Conservation (phyloP, 2,329 filamentous ascomycete genomes). For the Cordyceps farinosa region DNA sequence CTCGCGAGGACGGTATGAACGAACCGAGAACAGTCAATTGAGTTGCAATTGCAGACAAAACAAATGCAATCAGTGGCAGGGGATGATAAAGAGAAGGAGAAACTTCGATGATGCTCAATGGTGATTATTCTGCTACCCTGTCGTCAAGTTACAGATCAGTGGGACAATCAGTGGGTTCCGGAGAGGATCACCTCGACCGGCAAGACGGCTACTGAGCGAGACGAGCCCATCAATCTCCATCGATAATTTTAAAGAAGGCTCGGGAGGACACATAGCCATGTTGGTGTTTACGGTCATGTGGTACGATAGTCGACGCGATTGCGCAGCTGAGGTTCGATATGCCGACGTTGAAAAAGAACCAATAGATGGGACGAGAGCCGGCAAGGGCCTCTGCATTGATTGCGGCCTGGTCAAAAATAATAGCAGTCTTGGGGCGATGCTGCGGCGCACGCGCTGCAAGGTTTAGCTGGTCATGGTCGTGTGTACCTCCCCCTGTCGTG, state of each 20-base stretch:
- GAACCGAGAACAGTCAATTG: too few relatives aligned
- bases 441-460: not conserved
- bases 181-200: not conserved
- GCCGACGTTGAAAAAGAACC: not conserved
- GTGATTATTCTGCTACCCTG: not conserved
- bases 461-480: not conserved
- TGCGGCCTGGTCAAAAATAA: not conserved
- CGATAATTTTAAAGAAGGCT: not conserved
- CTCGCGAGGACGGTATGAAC: too few relatives aligned
- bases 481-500: constrained; percentile 6
- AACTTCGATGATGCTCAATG: not conserved
- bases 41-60: too few relatives aligned
- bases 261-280: too few relatives aligned
- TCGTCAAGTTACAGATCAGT: constrained; percentile 10
- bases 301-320: not conserved
- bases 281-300: not conserved
- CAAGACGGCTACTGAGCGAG: not conserved
- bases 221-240: not conserved
- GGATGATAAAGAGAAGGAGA: not conserved
- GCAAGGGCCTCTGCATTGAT: too few relatives aligned
- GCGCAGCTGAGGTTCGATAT: not conserved
- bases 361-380: too few relatives aligned
- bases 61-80: not conserved
- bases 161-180: not conserved
- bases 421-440: not conserved